Percentiles rank a stretch among this genome's conserved stretches.
Conservation (phyloP, 192 early-diverging fungal species). For the Coemansia sp. region DNA sequence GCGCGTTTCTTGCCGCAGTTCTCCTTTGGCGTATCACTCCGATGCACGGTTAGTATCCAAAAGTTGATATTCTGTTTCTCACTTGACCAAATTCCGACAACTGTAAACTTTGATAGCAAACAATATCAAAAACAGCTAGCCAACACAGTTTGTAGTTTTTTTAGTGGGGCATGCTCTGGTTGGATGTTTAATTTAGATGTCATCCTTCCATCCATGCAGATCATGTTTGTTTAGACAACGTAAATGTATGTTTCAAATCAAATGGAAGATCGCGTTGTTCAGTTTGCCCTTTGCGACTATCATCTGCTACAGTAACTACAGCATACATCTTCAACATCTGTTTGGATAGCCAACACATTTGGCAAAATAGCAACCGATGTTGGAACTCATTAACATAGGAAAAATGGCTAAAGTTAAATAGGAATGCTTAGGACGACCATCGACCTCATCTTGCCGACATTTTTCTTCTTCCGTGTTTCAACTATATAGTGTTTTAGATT, state of each 20-base stretch:
- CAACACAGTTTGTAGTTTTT: neutral
- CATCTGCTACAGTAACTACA: neutral
- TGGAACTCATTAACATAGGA: neutral
- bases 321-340: too few relatives aligned
- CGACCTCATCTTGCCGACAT: neutral
- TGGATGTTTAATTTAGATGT: too few relatives aligned
- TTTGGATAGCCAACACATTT: neutral
- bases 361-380: neutral
- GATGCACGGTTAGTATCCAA: neutral
- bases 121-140: neutral
- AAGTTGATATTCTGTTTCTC: constrained; percentile 1
- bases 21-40: neutral
- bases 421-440: neutral
- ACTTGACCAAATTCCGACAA: too few relatives aligned
- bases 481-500: neutral
- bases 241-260: neutral
- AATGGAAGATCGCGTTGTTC: neutral
- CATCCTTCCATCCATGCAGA: neutral
- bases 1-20: too few relatives aligned
- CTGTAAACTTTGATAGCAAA: neutral
- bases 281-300: neutral
- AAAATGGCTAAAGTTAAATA: neutral
- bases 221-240: neutral
- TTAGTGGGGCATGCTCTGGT: too few relatives aligned
- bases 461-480: neutral